Conservation (phyloP, 306 rosid genomes). For the Dalbergia cochinchinensis region DNA sequence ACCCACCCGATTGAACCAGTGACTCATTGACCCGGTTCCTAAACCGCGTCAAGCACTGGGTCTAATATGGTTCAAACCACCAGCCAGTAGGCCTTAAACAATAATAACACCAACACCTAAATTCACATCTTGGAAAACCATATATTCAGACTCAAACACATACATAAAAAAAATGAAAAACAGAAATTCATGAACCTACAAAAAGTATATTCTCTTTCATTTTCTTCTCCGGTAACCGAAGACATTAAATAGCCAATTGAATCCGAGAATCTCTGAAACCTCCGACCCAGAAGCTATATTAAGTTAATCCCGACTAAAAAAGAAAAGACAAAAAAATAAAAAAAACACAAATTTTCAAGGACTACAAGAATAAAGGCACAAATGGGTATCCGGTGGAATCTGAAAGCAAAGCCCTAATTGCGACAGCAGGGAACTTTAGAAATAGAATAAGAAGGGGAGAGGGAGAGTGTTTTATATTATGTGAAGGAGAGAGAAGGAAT, state of each 20-base stretch:
- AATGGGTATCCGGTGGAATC: neutral
- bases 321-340: no score
- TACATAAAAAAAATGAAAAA: neutral
- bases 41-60: no score
- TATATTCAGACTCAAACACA: neutral
- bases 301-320: neutral
- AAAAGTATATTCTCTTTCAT: neutral
- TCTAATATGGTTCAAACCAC: no score
- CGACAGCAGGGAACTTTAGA: neutral
- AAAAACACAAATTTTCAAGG: no score
- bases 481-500: no score
- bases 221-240: constrained; percentile 7
- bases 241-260: neutral
- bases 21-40: no score
- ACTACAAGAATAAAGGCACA: neutral
- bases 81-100: no score
- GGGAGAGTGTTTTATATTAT: neutral
- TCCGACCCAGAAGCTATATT: neutral
- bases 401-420: constrained; percentile 24
- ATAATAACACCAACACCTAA: neutral
- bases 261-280: constrained; percentile 9
- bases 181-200: neutral
- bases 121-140: constrained; percentile 7
- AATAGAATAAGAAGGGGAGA: neutral
- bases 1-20: no score